Base-by-base conservation (phyloP, 2,329 filamentous ascomycete species). In the Colletotrichum tropicale region DNA sequence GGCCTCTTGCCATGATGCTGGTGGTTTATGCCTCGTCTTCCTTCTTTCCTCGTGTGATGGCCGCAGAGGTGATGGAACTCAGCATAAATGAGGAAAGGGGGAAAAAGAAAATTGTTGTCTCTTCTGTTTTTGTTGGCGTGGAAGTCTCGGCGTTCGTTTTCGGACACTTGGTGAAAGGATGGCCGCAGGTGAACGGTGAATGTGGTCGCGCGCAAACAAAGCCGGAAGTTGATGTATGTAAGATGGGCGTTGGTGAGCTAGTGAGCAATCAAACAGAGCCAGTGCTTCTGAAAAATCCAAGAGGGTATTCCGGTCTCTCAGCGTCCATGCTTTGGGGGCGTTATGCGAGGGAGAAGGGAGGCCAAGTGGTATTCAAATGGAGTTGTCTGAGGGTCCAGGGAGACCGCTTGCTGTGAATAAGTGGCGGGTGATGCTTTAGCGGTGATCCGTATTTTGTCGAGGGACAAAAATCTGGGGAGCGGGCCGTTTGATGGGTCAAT, bases 131-230 rank as follows among this genome's bases (percentile, higher is more conserved):
- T 5, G 26, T 62, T 62, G 30, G 58, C 18, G 58, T 24, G 58
- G 58, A 2, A 16, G 58, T 18, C 18, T n/a, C n/a, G 58, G 30
- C 28, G 30, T 9, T 60, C 16, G 65, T 36, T 67, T 56, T 36
- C 65, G 18, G 65, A 56, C n/a, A 18, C 28, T 6, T 10, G 5
- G 0, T 55, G 43, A 34, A 66, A n/a, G 60, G 38, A 12, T 7
- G 43, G 58, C 43, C 26, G 60, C 60, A 61, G 60, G 36, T 21
- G 5, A 56, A 32, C 28, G 32, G 32, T n/a, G 52, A 16, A 32
- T 21, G 15, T 26, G 68, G 62, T 18, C 24, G 48, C 52, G 72
- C 62, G 68, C 68, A 75, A 66, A 72, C 72, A 75, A 75, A 75
- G 61, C 32, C 64, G 12, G 36, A 8, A 52, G 7, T 28, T 61